A percentile compares a stretch with the other conserved stretches of the same genome.
phyloP scores from a whole-genome alignment of 78 protist genomes.

The Anaeramoeba flamelloides region DNA sequence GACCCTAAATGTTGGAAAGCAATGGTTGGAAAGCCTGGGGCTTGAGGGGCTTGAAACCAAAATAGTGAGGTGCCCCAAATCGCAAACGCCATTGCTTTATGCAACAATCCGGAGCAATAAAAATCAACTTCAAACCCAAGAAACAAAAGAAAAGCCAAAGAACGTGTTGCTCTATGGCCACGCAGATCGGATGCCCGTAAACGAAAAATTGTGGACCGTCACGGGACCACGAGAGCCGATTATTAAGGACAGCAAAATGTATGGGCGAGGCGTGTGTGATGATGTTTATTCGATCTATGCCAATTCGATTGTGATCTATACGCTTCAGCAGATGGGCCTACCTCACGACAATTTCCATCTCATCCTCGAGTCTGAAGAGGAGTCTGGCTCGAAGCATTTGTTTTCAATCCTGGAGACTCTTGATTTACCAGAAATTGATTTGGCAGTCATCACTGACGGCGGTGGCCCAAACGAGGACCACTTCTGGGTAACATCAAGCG shows the following conservation, averaged over 20 bases:
- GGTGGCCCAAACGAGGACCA: conserved; percentile 62
- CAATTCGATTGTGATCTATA: conserved; percentile 36
- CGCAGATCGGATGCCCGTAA: too few species aligned
- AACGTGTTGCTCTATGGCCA: conserved; percentile 65
- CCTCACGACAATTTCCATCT: conserved; percentile 53
- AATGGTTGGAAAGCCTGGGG: conserved; percentile 47
- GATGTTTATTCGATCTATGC: conserved; percentile 72
- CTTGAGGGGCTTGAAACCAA: conserved; percentile 28
- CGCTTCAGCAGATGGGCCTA: conserved; percentile 30
- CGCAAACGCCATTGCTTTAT: too few species aligned
- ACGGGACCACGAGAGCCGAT: conserved; percentile 55
- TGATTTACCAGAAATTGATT: conserved; percentile 2
- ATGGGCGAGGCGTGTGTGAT: conserved; percentile 75
- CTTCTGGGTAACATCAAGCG: conserved; percentile 43
- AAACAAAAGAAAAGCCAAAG: conserved; percentile 28
- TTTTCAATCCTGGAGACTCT: conserved; percentile 33
- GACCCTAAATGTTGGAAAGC: conserved; percentile 31
- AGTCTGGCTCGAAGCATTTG: conserved; percentile 49
- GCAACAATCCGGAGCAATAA: conserved; percentile 40
- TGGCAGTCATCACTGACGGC: conserved; percentile 60
- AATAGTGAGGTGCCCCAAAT: conserved; percentile 16
- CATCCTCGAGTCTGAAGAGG: conserved; percentile 64
- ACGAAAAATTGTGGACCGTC: conserved; percentile 44
- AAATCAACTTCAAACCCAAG: conserved; percentile 39
- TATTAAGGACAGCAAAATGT: conserved; percentile 27